Evolutionary conservation across 2,329 filamentous ascomycete genomes (phyloP), one percentile per base, ranked within the genome.

Genomic region (Fusarium sp.): DNA sequence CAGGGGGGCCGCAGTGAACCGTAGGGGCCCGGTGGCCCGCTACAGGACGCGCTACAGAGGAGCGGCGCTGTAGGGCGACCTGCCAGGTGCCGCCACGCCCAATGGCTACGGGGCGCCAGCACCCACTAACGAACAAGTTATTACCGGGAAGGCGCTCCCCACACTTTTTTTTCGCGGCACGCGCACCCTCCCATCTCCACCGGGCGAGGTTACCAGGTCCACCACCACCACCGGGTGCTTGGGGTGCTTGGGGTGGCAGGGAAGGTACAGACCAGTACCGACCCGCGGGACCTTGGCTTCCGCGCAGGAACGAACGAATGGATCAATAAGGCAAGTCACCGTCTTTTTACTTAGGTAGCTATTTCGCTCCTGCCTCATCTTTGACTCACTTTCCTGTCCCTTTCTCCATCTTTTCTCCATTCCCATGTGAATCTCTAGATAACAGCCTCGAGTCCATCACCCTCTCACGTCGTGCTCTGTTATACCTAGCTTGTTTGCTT

Each of bases 321-420:
- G 42, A 74, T 74, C 71, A 72, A 72, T 61, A 69, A 74, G 24
- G 29, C 64, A 56, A 64, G 71, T 74, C 72, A 74, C 72, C 72
- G 72, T 74, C 72, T 74, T 74, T 74, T 74, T 53, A 29, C 46
- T 29, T 51, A 6, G 42, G 42, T 51, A 29, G 24, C 62, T 62
- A 72, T 62, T 53, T 74, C 65, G 60, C 64, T 62, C 67, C 64
- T 68, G 64, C 59, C 63, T 73, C 49, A 42, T 71, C 55, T 42
- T 74, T 74, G 71, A 74, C 71, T 72, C 69, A 74, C 71, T 59
- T 69, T 49, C 60, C 69, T 72, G 46, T 56, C 64, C 63, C 44
- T 59, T 55, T 62, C 60, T 69, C 56, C 31, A 22, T 56, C 29
- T 40, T 49, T 61, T 67, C 42, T 62, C 51, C 60, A 35, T 67